Percentiles rank a stretch among this genome's conserved stretches.
phyloP scores from a whole-genome alignment of 2,329 filamentous ascomycete species.

The Trichoderma cornu-damae region DNA sequence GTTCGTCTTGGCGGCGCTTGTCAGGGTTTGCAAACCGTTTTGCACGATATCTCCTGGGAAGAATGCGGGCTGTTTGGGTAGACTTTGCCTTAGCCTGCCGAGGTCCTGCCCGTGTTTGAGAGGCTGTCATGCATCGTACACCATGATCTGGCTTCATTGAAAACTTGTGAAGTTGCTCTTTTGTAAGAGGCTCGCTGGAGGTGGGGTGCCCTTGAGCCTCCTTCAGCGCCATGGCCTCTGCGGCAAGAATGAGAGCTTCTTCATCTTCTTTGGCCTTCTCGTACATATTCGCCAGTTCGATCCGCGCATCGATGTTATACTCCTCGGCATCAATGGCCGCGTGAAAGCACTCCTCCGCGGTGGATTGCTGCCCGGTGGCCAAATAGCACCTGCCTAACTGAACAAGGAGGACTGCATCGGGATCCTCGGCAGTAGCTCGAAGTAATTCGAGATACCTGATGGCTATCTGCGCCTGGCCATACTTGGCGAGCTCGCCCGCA shows the following conservation, averaged over 20 bases:
- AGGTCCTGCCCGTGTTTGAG: conserved; percentile 8
- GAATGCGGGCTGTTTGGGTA: conserved; percentile 19
- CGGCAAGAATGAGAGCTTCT: conserved; percentile 70
- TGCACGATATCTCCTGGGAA: conserved; percentile 42
- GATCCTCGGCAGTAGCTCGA: conserved; percentile 42
- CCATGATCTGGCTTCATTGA: neutral
- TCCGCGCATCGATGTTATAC: conserved; percentile 68
- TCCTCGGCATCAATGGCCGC: conserved; percentile 67
- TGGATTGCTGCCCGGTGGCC: conserved; percentile 54
- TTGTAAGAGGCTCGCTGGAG: conserved; percentile 20
- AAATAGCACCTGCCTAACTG: conserved; percentile 65
- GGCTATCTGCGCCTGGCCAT: conserved; percentile 35
- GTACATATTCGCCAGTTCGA: conserved; percentile 78
- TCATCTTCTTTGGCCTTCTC: conserved; percentile 68
- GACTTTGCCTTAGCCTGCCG: conserved; percentile 5
- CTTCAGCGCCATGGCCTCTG: conserved; percentile 65
- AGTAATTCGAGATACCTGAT: conserved; percentile 54
- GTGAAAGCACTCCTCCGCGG: conserved; percentile 73
- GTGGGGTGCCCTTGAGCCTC: conserved; percentile 37
- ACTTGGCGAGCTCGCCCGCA: conserved; percentile 41
- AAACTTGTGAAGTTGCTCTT: neutral
- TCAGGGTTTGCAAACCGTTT: conserved; percentile 43
- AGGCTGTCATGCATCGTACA: neutral
- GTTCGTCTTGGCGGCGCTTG: conserved; percentile 42
- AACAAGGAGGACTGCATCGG: conserved; percentile 49